A percentile compares a stretch with the other conserved stretches of the same genome.
Conservation (phyloP, 2,329 filamentous ascomycete genomes). For the Allantophomopsis lycopodina region DNA sequence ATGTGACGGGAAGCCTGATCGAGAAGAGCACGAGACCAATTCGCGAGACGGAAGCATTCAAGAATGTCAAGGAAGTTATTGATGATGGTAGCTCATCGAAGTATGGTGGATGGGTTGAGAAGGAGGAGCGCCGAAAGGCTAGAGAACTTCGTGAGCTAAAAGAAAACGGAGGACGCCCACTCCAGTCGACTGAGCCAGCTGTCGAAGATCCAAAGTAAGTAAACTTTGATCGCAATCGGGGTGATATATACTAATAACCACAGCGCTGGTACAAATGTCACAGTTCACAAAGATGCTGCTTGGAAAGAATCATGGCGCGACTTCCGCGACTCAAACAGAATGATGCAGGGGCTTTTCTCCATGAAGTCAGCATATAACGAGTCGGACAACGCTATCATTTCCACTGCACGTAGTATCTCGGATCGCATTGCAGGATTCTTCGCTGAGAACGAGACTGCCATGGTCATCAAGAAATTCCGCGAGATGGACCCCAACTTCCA, state of each 20-base stretch:
- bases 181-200: slow-evolving; percentile 40
- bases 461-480: slow-evolving; percentile 96
- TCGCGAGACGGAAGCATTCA: slow-evolving; percentile 86
- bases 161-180: slow-evolving; percentile 25
- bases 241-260: slow-evolving; percentile 19
- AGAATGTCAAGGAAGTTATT: slow-evolving; percentile 88
- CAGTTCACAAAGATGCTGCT: slow-evolving; percentile 87
- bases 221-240: slow-evolving; percentile 1
- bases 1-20: slow-evolving; percentile 70
- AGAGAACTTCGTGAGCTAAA: slow-evolving; percentile 56
- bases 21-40: slow-evolving; percentile 94
- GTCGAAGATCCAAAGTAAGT: slow-evolving; percentile 83
- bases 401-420: slow-evolving; percentile 79
- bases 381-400: slow-evolving; percentile 91
- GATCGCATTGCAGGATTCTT: slow-evolving; percentile 93
- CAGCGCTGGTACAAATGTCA: slow-evolving; percentile 88
- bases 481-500: slow-evolving; percentile 93
- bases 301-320: slow-evolving; percentile 99
- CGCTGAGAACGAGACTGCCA: slow-evolving; percentile 93
- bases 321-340: slow-evolving; percentile 78
- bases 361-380: slow-evolving; percentile 85
- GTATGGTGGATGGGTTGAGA: slow-evolving; percentile 94
- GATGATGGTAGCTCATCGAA: slow-evolving; percentile 93
- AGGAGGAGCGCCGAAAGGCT: slow-evolving; percentile 76
- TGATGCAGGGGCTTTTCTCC: slow-evolving; percentile 79